These are phyloP conservation scores for Nicotiana undulata DNA, from an alignment of 257 asterid species.

Conservation along the genomic window DNA sequence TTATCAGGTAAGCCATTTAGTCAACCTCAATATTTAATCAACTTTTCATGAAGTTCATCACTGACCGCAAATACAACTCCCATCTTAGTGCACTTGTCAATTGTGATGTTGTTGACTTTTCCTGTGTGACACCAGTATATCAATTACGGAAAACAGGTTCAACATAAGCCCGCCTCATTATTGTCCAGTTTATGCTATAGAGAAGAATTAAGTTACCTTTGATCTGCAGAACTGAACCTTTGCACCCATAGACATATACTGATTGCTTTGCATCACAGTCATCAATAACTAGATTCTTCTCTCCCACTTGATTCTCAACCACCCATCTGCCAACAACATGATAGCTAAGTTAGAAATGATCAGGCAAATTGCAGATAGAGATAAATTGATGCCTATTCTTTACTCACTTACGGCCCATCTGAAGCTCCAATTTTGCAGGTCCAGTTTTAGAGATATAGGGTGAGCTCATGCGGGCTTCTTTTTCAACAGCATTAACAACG, in stretches of 20 bases:
- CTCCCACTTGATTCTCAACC: constrained; percentile 93
- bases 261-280: constrained; percentile 95
- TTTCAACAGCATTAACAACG: constrained; percentile 48
- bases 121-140: constrained; percentile 37
- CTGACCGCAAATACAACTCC: constrained; percentile 90
- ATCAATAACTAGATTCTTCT: constrained; percentile 69
- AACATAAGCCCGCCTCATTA: neutral
- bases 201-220: constrained; percentile 48
- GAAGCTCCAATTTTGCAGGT: constrained; percentile 94
- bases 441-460: constrained; percentile 65
- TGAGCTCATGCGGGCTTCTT: constrained; percentile 40
- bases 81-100: constrained; percentile 96
- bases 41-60: constrained; percentile 2
- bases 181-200: neutral
- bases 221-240: constrained; percentile 78
- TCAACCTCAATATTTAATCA: neutral
- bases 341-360: constrained; percentile 10
- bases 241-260: constrained; percentile 88
- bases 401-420: constrained; percentile 99
- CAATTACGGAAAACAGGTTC: neutral
- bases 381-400: constrained; percentile 7
- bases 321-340: constrained; percentile 65
- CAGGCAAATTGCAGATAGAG: constrained; percentile 1
- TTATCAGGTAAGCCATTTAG: constrained; percentile 15
- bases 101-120: constrained; percentile 92